Evolutionary conservation across 73 alveolate genomes (phyloP).

Genomic region (Paramecium sonneborni): DNA sequence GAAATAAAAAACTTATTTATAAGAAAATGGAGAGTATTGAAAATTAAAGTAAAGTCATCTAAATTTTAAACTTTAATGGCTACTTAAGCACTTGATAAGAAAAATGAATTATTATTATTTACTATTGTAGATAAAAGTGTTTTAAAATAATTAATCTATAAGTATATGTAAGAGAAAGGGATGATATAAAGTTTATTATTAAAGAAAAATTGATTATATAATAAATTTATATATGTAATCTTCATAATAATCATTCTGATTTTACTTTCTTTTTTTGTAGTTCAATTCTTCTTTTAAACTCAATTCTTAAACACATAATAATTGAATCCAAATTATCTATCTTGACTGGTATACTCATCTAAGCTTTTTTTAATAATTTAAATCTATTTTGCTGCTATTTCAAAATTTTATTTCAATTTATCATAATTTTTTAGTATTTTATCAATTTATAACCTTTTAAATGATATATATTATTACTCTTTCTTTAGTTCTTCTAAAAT

Average conservation of each 20-base stretch:
- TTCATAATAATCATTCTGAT: neutral
- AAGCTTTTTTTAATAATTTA: slow-evolving; percentile 89
- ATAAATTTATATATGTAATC: neutral
- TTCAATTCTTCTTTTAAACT: slow-evolving; percentile 82
- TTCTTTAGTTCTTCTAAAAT: slow-evolving; percentile 89
- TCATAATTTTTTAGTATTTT: too few relatives aligned
- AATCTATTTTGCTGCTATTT: slow-evolving; percentile 93
- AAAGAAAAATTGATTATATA: slow-evolving; percentile 12
- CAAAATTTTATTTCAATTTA: slow-evolving; percentile 96
- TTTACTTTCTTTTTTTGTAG: neutral
- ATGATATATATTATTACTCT: slow-evolving; percentile 96
- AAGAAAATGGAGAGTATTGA: neutral
- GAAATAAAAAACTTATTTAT: neutral
- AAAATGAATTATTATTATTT: neutral
- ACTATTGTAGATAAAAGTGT: slow-evolving; percentile 1
- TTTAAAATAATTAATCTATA: slow-evolving; percentile 15
- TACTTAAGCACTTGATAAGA: slow-evolving; percentile 18
- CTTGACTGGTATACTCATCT: slow-evolving; percentile 90
- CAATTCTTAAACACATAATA: slow-evolving; percentile 96
- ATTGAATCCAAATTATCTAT: slow-evolving; percentile 93
- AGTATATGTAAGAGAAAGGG: slow-evolving; percentile 29
- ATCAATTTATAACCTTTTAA: slow-evolving; percentile 95
- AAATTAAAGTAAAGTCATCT: neutral
- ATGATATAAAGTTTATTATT: slow-evolving; percentile 44
- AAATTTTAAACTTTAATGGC: slow-evolving; percentile 5